phyloP scores from a whole-genome alignment of 331 rosid species.

The Acacia pycnantha region DNA sequence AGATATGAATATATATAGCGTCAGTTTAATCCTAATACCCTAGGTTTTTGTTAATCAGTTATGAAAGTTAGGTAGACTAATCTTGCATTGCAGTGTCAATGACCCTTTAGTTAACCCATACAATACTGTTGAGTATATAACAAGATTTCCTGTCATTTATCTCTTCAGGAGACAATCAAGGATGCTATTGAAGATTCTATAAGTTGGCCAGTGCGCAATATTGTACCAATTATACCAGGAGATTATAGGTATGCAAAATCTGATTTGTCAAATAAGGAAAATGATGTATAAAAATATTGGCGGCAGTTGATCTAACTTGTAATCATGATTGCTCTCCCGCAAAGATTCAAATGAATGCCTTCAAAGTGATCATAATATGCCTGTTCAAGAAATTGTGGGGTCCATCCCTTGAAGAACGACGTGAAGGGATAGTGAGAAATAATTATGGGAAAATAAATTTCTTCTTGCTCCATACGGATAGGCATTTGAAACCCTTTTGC shows the following conservation, averaged over 20 bases:
- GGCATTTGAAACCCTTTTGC: background rate
- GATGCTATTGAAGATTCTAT: conserved; percentile 91
- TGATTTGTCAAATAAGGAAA: background rate
- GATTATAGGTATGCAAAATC: conserved; percentile 69
- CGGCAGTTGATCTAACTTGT: background rate
- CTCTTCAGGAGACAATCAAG: conserved; percentile 74
- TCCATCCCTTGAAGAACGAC: background rate
- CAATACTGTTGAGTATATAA: background rate
- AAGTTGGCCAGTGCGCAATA: conserved; percentile 88
- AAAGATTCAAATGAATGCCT: background rate
- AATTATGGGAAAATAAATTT: background rate
- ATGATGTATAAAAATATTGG: background rate
- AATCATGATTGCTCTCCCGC: background rate
- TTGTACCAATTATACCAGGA: conserved; percentile 81
- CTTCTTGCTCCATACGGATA: background rate
- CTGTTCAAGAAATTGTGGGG: background rate
- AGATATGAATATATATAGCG: conserved; percentile 14
- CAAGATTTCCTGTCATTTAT: background rate
- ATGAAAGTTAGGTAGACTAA: background rate
- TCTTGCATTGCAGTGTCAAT: conserved; percentile 11
- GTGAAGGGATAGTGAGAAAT: background rate
- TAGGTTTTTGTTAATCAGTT: background rate
- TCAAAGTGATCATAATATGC: background rate
- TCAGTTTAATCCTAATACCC: background rate
- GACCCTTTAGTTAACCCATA: conserved; percentile 15